A percentile compares a stretch with the other conserved stretches of the same genome.
Conservation (phyloP, 495 filamentous ascomycete genomes). For the Talaromyces liani region DNA sequence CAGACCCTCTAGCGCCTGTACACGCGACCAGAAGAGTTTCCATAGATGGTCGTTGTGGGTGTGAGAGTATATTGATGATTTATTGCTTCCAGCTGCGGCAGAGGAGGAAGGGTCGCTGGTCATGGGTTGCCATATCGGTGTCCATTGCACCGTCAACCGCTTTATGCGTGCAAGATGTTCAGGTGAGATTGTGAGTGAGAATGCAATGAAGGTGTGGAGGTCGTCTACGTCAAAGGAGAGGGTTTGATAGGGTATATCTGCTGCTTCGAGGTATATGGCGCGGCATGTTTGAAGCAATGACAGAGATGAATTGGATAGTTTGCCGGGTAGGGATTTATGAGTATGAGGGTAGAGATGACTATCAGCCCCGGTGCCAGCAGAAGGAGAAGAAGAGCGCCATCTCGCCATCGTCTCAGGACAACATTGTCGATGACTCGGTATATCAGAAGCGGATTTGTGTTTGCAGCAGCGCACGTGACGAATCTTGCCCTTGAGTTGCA, state of each 20-base stretch:
- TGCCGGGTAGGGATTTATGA: conserved; percentile 18
- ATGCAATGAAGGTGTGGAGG: conserved; percentile 35
- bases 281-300: conserved; percentile 34
- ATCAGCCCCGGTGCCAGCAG: conserved; percentile 10
- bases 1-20: conserved; percentile 17
- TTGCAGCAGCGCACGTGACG: conserved; percentile 30
- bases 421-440: conserved; percentile 30
- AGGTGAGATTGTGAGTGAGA: conserved; percentile 17
- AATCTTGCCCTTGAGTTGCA: conserved; percentile 34
- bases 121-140: conserved; percentile 31
- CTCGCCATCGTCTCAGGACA: conserved; percentile 30
- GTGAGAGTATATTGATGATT: conserved; percentile 30
- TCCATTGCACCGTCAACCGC: conserved; percentile 28
- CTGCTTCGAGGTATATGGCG: conserved; percentile 33
- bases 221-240: conserved; percentile 33
- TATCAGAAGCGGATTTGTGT: conserved; percentile 11
- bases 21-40: conserved; percentile 26
- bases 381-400: conserved; percentile 19
- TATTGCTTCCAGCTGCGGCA: conserved; percentile 5
- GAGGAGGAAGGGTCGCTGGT: conserved; percentile 13
- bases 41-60: conserved; percentile 35
- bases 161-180: conserved; percentile 15
- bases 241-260: conserved; percentile 22
- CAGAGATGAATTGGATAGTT: conserved; percentile 18
- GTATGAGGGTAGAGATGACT: conserved; percentile 36